Evolutionary conservation across 2,329 filamentous ascomycete species (phyloP), one percentile per base, ranked within the genome.

Genomic region (Neofusicoccum umdonicola): DNA sequence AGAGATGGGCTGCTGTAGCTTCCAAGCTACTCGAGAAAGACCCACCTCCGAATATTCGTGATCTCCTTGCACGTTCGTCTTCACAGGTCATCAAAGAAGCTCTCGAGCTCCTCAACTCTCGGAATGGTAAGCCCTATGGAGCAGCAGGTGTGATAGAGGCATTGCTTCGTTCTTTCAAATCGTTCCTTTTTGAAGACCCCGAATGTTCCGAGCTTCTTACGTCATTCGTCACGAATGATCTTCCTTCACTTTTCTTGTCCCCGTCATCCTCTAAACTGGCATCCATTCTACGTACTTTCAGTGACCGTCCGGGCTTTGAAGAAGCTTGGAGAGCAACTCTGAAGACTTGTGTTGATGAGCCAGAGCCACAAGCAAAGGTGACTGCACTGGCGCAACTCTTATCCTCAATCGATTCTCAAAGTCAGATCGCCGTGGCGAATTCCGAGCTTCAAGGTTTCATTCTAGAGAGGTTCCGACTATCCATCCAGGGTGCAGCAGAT

Each of bases 211-310:
- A 78, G 3, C 62, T 72, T 4, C 65, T 82, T 0, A 67, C 73
- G 3, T 44, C 57, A 0, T 86, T 90, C 47, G 76, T 90, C 4
- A 75, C 81, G 19, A 78, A 85, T 1, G 80, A 88, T 66, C 79
- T 90, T 13, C 79, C 84, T 0, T 77, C 80, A 1, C 78, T 95
- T 15, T 77, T 93, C 2, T 77, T 84, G 1, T 93, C 91, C 0
- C 86, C 90, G 0, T 93, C 92, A 1, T 85, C 87, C 0, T 76
- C 84, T 1, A 84, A 88, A 58, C 75, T 97, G 0, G 79, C 93
- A 7, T 85, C 88, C 0, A 86, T 88, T 11, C 79, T 96, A 0
- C 84, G 88, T 54, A 75, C 84, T 0, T 79, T 77, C 31, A 70
- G 72, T 4, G 68, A 72, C 1, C 69, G 74, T 12, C n/a, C 67